Base-by-base conservation (phyloP, 139 green algal species). In the Chlorella ohadii region DNA sequence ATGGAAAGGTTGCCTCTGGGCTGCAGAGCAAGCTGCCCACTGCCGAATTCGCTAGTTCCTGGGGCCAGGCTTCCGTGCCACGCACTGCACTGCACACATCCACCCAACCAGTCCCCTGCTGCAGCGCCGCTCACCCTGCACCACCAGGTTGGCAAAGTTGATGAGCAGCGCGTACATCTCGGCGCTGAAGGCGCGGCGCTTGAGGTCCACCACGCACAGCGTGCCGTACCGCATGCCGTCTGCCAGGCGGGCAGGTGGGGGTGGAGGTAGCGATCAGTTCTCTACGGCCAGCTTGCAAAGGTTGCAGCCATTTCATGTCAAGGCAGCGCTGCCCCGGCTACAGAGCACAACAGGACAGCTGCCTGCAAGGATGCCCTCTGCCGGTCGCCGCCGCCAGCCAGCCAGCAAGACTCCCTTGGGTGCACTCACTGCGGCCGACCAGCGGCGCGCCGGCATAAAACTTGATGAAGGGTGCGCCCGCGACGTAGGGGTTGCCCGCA, bases 361-460 rank as follows among this genome's bases (percentile, higher is more conserved):
- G 44, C 6, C 9, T 51, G n/a, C 44, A 9, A 6, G 44, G 44
- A 51, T 51, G 6, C 44, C 7, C 9, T 51, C 44, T 16, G 44
- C 44, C 9, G 44, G 9, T 9, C 44, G 9, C 44, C 44, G 9
- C 9, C 44, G 7, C 44, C 44, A 6, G 44, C 44, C 44, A 6
- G 44, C 72, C 72, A 63, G 44, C 44, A 78, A 64, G 72, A 25
- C 5, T 27, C 66, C 39, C 31, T 72, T 51, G 44, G 4, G 0
- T 17, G 22, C 23, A 72, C 76, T 38, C 92, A 66, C 68, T 57
- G n/a, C 82, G 86, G 34, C 88, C 92, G 4, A 98, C 90, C 36
- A 98, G 86, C 9, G 95, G 95, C 39, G 92, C 93, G 74, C 95
- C 95, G 1, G 94, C 95, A 85, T 98, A 98, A 88, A 98, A 98